A percentile compares a stretch with the other conserved stretches of the same genome.
phyloP scores from a whole-genome alignment of 805 yeast genomes.

The Suhomyces kilbournensis region DNA sequence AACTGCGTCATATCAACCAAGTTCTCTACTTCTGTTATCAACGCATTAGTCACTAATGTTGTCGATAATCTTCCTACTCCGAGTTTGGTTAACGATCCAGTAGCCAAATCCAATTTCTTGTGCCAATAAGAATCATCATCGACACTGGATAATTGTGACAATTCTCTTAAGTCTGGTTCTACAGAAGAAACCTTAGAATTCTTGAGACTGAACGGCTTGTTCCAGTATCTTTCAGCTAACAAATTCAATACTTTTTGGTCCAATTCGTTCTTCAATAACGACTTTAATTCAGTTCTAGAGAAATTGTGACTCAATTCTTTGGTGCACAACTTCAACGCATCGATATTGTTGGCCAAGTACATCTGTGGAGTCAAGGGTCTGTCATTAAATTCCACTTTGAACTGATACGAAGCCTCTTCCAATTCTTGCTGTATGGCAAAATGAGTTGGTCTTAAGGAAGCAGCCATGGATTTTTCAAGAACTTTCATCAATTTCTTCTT shows the following conservation, averaged over 20 bases:
- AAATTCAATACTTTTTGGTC: slow-evolving; percentile 88
- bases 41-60: slow-evolving; percentile 72
- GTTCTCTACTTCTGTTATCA: slow-evolving; percentile 72
- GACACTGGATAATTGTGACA: slow-evolving; percentile 47
- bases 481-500: slow-evolving; percentile 82
- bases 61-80: slow-evolving; percentile 95
- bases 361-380: slow-evolving; percentile 91
- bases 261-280: slow-evolving; percentile 74
- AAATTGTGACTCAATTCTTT: slow-evolving; percentile 83
- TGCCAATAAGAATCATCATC: slow-evolving; percentile 84
- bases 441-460: slow-evolving; percentile 83
- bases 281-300: slow-evolving; percentile 77
- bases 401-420: slow-evolving; percentile 88
- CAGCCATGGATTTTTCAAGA: slow-evolving; percentile 87
- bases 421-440: slow-evolving; percentile 81
- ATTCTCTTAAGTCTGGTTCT: slow-evolving; percentile 53
- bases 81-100: slow-evolving; percentile 80
- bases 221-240: slow-evolving; percentile 92
- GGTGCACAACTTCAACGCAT: slow-evolving; percentile 76
- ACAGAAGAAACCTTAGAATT: slow-evolving; percentile 16
- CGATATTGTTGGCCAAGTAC: slow-evolving; percentile 88
- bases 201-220: slow-evolving; percentile 45
- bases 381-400: slow-evolving; percentile 96
- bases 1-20: slow-evolving; percentile 73
- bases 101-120: slow-evolving; percentile 76